phyloP scores from a whole-genome alignment of 1,139 yeast genomes.

The Debaryomyces subglobosus region DNA sequence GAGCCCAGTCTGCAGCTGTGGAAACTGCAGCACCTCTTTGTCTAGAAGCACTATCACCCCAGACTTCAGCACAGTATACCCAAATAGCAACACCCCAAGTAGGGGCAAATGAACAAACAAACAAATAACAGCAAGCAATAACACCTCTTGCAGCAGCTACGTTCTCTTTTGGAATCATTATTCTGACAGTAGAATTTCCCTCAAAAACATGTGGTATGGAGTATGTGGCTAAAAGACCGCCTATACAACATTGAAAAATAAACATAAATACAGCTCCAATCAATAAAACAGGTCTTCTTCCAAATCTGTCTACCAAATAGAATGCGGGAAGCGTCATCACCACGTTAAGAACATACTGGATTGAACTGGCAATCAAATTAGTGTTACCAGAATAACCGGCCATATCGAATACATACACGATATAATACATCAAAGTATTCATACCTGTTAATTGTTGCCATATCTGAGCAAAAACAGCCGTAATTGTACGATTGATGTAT shows the following conservation, averaged over 20 bases:
- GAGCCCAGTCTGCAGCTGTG: constrained; percentile 51
- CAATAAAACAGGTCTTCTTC: constrained; percentile 54
- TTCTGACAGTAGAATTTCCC: constrained; percentile 34
- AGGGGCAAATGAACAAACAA: constrained; percentile 49
- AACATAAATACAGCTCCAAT: constrained; percentile 45
- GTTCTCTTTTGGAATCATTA: constrained; percentile 37
- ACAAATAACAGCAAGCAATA: constrained; percentile 55
- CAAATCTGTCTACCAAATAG: constrained; percentile 52
- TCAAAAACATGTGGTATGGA: constrained; percentile 35
- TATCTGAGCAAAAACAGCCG: constrained; percentile 35
- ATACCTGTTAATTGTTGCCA: constrained; percentile 44
- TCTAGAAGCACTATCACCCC: constrained; percentile 51
- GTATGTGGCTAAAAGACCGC: constrained; percentile 51
- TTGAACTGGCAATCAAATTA: constrained; percentile 31
- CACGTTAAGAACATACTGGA: constrained; percentile 41
- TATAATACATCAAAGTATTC: constrained; percentile 43
- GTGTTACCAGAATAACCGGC: constrained; percentile 34
- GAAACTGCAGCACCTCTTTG: constrained; percentile 55
- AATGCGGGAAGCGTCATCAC: constrained; percentile 49
- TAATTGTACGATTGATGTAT: constrained; percentile 31
- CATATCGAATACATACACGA: constrained; percentile 37
- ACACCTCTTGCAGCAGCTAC: constrained; percentile 49
- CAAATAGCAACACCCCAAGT: constrained; percentile 59
- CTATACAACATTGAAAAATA: constrained; percentile 49
- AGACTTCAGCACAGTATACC: constrained; percentile 54